Base-by-base conservation (phyloP, 1,139 yeast genomes). In the Pichia sp. region DNA sequence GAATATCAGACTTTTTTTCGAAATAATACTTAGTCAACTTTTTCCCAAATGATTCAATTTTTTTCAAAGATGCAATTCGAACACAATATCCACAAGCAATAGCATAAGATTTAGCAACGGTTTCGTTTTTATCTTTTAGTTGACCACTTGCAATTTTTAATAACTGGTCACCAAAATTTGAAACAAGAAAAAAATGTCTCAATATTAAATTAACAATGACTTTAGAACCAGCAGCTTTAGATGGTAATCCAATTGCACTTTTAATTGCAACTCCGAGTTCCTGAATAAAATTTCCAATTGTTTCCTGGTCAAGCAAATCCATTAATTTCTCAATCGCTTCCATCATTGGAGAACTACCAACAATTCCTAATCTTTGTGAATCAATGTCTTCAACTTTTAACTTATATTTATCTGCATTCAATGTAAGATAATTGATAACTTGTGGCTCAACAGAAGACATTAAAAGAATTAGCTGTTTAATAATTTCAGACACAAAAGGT, bases 391-490 rank as follows among this genome's bases (percentile, higher is more conserved):
- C 76, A 23, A 78, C 70, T 40, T 82, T 80, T 48, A 89, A 63
- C 41, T 89, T 87, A 59, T 83, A 87, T 61, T 89, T 92, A 50
- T 82, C 90, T 0, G 97, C 96, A 65, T 92, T 90, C 52, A 92
- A 70, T 0, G 94, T 80, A 50, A 92, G 66, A 56, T 89, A 92
- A 59, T 92, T 90, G 54, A 87, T 76, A 3, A 86, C 80, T 59
- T 90, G 96, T 0, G 97, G 97, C 57, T 92, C 98, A 41, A 92
- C 68, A 0, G 95, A 83, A 0, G 97, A 86, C 79, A 92, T 80
- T 51, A 87, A 66, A 8, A 74, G 65, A 20, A 86, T 69, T 55
- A 92, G 73, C 46, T 87, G 87, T 40, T 79, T 83, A 22, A 87
- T 69, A 42, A 92, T 70, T 3, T 69, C 69, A 0, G 95, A 84